Conservation (phyloP, 2,329 filamentous ascomycete species). For the Nannizziopsis barbatae region DNA sequence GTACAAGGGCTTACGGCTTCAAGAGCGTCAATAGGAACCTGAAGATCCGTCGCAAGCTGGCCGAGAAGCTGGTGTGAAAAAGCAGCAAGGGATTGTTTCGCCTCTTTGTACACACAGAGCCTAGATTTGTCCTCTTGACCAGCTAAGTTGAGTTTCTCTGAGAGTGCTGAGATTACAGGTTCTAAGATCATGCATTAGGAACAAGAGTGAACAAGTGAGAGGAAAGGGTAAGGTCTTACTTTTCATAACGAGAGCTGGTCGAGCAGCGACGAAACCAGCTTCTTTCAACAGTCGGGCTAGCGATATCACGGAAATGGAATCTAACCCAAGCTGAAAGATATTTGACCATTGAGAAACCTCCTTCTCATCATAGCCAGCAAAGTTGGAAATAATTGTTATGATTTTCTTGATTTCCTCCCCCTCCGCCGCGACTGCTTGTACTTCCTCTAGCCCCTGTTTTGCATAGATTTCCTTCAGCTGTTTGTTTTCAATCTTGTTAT, state of each 20-base stretch:
- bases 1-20: slow-evolving; percentile 74
- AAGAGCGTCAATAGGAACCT: slow-evolving; percentile 43
- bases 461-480: slow-evolving; percentile 56
- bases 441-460: slow-evolving; percentile 46
- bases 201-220: slow-evolving; percentile 38
- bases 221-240: slow-evolving; percentile 34
- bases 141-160: slow-evolving; percentile 19
- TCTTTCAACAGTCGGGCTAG: slow-evolving; percentile 55
- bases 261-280: slow-evolving; percentile 49
- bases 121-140: slow-evolving; percentile 8
- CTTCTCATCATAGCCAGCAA: slow-evolving; percentile 38
- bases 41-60: slow-evolving; percentile 43
- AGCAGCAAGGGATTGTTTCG: slow-evolving; percentile 52
- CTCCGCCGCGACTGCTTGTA: slow-evolving; percentile 45
- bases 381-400: slow-evolving; percentile 43
- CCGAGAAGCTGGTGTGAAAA: slow-evolving; percentile 52
- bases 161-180: slow-evolving; percentile 32
- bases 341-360: slow-evolving; percentile 48
- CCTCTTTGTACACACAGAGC: slow-evolving; percentile 32
- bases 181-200: slow-evolving; percentile 17
- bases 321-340: slow-evolving; percentile 75
- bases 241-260: slow-evolving; percentile 57
- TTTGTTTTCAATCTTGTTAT: slow-evolving; percentile 79
- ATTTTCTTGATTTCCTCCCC: slow-evolving; percentile 38
- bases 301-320: slow-evolving; percentile 72